These are phyloP conservation scores for Botrytis byssoidea DNA, from an alignment of 2,329 filamentous ascomycete genomes.

Conservation along the genomic window DNA sequence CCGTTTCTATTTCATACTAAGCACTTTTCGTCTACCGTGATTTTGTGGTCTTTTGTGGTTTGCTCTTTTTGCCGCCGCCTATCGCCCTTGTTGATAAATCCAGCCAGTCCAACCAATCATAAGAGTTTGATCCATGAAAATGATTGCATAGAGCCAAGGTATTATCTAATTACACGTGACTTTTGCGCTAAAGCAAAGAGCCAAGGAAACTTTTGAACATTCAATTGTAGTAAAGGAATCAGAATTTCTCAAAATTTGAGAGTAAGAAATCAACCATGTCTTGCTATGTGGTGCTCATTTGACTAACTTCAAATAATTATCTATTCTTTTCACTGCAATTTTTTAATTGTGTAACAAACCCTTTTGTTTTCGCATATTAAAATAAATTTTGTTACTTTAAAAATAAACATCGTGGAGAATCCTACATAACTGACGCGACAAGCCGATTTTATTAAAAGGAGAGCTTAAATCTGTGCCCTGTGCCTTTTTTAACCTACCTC, in stretches of 20 bases:
- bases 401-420: slow-evolving; percentile 3
- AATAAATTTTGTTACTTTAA: neutral
- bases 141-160: neutral
- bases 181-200: neutral
- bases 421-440: slow-evolving; percentile 14
- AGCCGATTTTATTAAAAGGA: slow-evolving; percentile 19
- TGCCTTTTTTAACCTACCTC: slow-evolving; percentile 14
- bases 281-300: slow-evolving; percentile 13
- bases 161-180: slow-evolving; percentile 5
- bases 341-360: neutral
- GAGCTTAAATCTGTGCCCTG: slow-evolving; percentile 23
- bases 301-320: slow-evolving; percentile 10
- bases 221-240: neutral
- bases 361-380: neutral
- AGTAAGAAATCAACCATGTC: slow-evolving; percentile 13
- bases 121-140: neutral
- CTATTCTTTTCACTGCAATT: neutral
- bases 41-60: slow-evolving; percentile 1
- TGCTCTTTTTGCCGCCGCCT: neutral
- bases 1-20: neutral
- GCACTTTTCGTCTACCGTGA: neutral
- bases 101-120: neutral
- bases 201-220: neutral
- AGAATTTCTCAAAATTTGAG: neutral
- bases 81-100: neutral